These are phyloP conservation scores for Arabis alpina DNA, from an alignment of 345 rosid species.

Conservation along the genomic window DNA sequence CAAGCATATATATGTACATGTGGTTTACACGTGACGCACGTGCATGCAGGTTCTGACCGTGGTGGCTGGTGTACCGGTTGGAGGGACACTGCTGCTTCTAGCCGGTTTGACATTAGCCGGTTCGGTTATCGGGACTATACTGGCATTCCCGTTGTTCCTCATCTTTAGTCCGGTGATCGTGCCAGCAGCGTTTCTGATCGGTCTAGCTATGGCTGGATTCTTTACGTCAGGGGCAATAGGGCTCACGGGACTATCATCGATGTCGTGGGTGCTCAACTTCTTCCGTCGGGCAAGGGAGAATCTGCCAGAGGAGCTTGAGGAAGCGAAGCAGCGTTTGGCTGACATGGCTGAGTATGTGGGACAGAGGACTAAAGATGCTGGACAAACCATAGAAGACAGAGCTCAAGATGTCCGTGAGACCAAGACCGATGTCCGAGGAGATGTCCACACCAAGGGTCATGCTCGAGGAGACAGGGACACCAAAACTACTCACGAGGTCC, in stretches of 20 bases:
- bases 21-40: not conserved
- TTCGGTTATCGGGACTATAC: constrained; percentile 61
- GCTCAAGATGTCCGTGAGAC: constrained; percentile 55
- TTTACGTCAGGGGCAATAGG: constrained; percentile 73
- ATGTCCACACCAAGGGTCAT: constrained; percentile 34
- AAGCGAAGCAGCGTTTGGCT: constrained; percentile 52
- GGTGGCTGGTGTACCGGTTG: constrained; percentile 55
- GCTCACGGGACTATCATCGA: constrained; percentile 66
- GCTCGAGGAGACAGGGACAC: constrained; percentile 1
- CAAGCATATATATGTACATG: not conserved
- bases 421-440: constrained; percentile 3
- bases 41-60: constrained; percentile 57
- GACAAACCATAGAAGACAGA: constrained; percentile 59
- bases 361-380: constrained; percentile 70
- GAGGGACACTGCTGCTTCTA: constrained; percentile 66
- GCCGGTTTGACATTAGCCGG: constrained; percentile 70
- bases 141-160: constrained; percentile 66
- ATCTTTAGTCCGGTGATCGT: constrained; percentile 82
- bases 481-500: constrained; percentile 42
- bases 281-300: constrained; percentile 44
- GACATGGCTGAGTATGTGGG: constrained; percentile 55
- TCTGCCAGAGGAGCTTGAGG: constrained; percentile 55
- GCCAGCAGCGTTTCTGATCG: constrained; percentile 63
- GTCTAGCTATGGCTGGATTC: constrained; percentile 63
- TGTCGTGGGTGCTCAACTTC: constrained; percentile 58